Conservation (phyloP, 2,329 filamentous ascomycete genomes). For the Xylariaceae sp. region DNA sequence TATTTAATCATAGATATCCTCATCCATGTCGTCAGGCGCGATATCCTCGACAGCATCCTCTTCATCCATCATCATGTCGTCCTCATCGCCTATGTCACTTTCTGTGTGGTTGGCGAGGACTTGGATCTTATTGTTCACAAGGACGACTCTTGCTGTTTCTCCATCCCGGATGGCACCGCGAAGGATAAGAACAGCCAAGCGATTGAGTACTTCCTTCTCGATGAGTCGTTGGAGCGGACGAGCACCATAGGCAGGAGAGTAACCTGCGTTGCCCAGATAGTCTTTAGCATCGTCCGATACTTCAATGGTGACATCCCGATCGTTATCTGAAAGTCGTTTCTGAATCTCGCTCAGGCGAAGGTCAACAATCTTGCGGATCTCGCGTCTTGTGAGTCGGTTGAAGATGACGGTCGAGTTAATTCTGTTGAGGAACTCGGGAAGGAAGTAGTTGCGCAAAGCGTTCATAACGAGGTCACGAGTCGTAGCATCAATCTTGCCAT, state of each 20-base stretch:
- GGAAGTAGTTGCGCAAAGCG: slow-evolving; percentile 89
- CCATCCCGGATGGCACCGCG: slow-evolving; percentile 81
- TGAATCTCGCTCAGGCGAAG: slow-evolving; percentile 85
- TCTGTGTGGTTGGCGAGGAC: slow-evolving; percentile 79
- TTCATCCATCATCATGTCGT: slow-evolving; percentile 70
- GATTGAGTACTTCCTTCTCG: slow-evolving; percentile 95
- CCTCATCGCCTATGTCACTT: slow-evolving; percentile 54
- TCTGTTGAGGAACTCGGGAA: slow-evolving; percentile 97
- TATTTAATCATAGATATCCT: slow-evolving; percentile 47
- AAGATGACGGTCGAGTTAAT: slow-evolving; percentile 97
- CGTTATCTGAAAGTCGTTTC: slow-evolving; percentile 80
- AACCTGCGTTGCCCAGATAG: slow-evolving; percentile 85
- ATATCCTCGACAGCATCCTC: slow-evolving; percentile 71
- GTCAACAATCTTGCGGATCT: slow-evolving; percentile 96
- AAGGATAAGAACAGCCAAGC: slow-evolving; percentile 84
- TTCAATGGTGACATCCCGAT: slow-evolving; percentile 79
- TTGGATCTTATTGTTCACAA: slow-evolving; percentile 73
- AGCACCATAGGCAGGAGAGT: slow-evolving; percentile 93
- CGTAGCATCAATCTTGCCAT: slow-evolving; percentile 80
- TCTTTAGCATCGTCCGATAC: slow-evolving; percentile 84
- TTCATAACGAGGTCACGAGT: slow-evolving; percentile 89
- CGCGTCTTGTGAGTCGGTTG: slow-evolving; percentile 84
- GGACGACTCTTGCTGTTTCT: slow-evolving; percentile 73
- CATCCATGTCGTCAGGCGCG: slow-evolving; percentile 56
- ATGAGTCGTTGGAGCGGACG: slow-evolving; percentile 84